Conservation (phyloP, 2,329 filamentous ascomycete genomes). For the Rutstroemia sydowiana region DNA sequence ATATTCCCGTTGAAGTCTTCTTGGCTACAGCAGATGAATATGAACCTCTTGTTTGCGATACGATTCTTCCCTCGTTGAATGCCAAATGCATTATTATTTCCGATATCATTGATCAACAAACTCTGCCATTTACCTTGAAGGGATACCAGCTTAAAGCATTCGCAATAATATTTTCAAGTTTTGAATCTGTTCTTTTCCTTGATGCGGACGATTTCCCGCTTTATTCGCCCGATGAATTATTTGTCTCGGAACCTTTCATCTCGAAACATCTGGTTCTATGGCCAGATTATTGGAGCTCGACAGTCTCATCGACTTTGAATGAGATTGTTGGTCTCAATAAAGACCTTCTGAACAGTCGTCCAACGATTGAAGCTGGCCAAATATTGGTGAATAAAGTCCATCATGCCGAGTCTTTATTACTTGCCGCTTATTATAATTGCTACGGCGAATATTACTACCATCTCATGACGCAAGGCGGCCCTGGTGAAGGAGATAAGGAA, state of each 20-base stretch:
- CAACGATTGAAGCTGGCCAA: constrained; percentile 30
- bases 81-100: constrained; percentile 33
- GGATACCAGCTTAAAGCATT: constrained; percentile 32
- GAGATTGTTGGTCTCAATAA: not conserved
- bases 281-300: constrained; percentile 40
- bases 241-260: constrained; percentile 36
- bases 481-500: constrained; percentile 44
- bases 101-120: constrained; percentile 6
- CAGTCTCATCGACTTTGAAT: constrained; percentile 28
- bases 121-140: constrained; percentile 28
- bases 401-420: constrained; percentile 36
- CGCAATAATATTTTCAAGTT: constrained; percentile 42
- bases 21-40: constrained; percentile 32
- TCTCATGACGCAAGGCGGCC: constrained; percentile 34
- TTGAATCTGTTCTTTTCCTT: constrained; percentile 42
- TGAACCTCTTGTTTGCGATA: constrained; percentile 32
- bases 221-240: constrained; percentile 34
- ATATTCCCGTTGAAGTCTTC: constrained; percentile 36
- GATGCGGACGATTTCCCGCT: constrained; percentile 41
- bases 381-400: constrained; percentile 37
- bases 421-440: constrained; percentile 42
- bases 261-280: constrained; percentile 37
- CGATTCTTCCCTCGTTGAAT: constrained; percentile 32
- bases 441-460: constrained; percentile 29
- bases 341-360: constrained; percentile 27